Evolutionary conservation across 1,284 basidiomycete species (phyloP).

Genomic region (Ganoderma leucocontextum): DNA sequence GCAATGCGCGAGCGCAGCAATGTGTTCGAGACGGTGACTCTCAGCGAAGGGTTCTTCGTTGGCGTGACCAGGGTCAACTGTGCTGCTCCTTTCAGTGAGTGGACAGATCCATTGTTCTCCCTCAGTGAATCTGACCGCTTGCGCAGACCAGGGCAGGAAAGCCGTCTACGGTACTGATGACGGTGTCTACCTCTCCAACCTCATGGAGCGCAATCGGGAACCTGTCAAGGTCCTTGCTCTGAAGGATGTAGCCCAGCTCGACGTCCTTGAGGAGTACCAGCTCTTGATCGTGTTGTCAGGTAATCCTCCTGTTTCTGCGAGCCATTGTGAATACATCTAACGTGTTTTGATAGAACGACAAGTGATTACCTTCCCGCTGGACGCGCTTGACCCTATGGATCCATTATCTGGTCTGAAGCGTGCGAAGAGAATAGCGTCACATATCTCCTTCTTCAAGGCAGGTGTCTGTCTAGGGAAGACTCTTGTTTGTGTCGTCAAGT

Average conservation of each 20-base stretch:
- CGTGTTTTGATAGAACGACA: slow-evolving; percentile 73
- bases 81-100: slow-evolving; percentile 93
- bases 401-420: slow-evolving; percentile 92
- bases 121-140: slow-evolving; percentile 9
- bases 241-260: slow-evolving; percentile 93
- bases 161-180: slow-evolving; percentile 98
- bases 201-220: slow-evolving; percentile 79
- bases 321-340: slow-evolving; percentile 9
- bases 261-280: slow-evolving; percentile 96
- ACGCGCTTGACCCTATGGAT: slow-evolving; percentile 91
- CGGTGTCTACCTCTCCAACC: slow-evolving; percentile 93
- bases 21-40: slow-evolving; percentile 87
- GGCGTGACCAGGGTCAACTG: slow-evolving; percentile 90
- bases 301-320: slow-evolving; percentile 42
- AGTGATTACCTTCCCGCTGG: slow-evolving; percentile 96
- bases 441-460: slow-evolving; percentile 98
- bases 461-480: slow-evolving; percentile 93
- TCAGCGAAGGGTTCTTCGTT: slow-evolving; percentile 91
- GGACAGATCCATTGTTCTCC: slow-evolving; percentile 4
- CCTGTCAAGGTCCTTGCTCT: slow-evolving; percentile 93
- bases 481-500: slow-evolving; percentile 98
- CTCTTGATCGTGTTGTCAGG: slow-evolving; percentile 96
- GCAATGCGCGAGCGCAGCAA: slow-evolving; percentile 84
- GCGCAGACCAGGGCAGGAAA: slow-evolving; percentile 82
- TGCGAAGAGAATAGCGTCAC: slow-evolving; percentile 94